These are phyloP conservation scores for Hypoxylon sp. DNA, from an alignment of 2,329 filamentous ascomycete species.

Conservation along the genomic window DNA sequence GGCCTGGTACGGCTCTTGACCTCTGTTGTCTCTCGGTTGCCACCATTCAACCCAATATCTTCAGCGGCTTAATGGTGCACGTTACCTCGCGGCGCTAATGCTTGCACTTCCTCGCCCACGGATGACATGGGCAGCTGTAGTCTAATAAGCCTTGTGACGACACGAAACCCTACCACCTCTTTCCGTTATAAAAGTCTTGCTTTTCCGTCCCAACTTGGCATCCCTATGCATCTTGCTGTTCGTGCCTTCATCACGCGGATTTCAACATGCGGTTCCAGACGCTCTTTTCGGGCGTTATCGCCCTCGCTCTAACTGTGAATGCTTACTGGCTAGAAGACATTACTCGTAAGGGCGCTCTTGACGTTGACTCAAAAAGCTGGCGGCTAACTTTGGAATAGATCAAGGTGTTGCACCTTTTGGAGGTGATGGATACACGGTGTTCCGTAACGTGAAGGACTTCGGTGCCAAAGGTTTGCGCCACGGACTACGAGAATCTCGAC, in stretches of 20 bases:
- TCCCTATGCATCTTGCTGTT: slow-evolving; percentile 27
- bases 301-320: slow-evolving; percentile 52
- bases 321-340: slow-evolving; percentile 55
- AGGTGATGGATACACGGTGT: slow-evolving; percentile 59
- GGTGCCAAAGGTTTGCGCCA: slow-evolving; percentile 59
- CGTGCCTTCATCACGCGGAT: slow-evolving; percentile 32
- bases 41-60: slow-evolving; percentile 27
- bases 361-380: background rate
- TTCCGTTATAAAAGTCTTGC: slow-evolving; percentile 48
- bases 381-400: slow-evolving; percentile 52
- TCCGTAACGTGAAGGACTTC: slow-evolving; percentile 65
- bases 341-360: slow-evolving; percentile 41
- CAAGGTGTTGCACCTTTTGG: slow-evolving; percentile 62
- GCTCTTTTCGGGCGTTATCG: slow-evolving; percentile 51
- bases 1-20: slow-evolving; percentile 34
- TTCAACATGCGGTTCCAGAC: slow-evolving; percentile 53
- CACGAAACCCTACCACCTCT: slow-evolving; percentile 29
- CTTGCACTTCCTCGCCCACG: slow-evolving; percentile 12
- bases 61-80: slow-evolving; percentile 34
- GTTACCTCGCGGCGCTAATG: slow-evolving; percentile 40
- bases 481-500: background rate
- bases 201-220: slow-evolving; percentile 39
- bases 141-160: slow-evolving; percentile 41
- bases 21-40: slow-evolving; percentile 28
- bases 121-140: slow-evolving; percentile 44